Percentiles rank a stretch among this genome's conserved stretches.
These are phyloP conservation scores for Sequoiadendron giganteum DNA, from an alignment of 75 land plant species.

Conservation along the genomic window DNA sequence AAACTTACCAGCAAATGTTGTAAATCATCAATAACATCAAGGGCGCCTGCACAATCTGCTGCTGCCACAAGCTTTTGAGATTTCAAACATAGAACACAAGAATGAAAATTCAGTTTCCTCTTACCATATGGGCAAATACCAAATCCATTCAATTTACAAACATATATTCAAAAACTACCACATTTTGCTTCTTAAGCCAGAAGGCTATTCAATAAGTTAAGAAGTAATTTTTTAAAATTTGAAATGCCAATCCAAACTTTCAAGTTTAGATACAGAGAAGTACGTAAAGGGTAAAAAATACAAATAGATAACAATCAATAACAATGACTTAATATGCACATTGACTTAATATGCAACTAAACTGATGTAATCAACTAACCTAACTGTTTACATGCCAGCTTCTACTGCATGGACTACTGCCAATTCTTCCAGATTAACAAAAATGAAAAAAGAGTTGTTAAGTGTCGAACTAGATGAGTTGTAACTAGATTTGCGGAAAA, in stretches of 20 bases:
- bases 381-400: background rate
- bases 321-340: background rate
- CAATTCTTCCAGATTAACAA: background rate
- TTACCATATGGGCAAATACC: background rate
- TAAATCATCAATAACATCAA: conserved; percentile 94
- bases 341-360: background rate
- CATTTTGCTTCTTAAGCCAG: background rate
- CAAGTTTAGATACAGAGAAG: background rate
- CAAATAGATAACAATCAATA: background rate
- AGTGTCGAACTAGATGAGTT: background rate
- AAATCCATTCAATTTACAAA: background rate
- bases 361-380: background rate
- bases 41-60: conserved; percentile 93
- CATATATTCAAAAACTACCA: background rate
- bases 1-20: conserved; percentile 80
- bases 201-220: background rate
- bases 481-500: background rate
- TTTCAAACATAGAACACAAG: conserved; percentile 3
- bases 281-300: background rate
- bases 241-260: background rate
- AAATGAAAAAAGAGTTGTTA: background rate
- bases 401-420: background rate
- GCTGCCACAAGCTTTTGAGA: conserved; percentile 82
- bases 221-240: background rate
- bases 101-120: background rate